Conservation (phyloP, 495 filamentous ascomycete species). For the Penicillium chermesinum region DNA sequence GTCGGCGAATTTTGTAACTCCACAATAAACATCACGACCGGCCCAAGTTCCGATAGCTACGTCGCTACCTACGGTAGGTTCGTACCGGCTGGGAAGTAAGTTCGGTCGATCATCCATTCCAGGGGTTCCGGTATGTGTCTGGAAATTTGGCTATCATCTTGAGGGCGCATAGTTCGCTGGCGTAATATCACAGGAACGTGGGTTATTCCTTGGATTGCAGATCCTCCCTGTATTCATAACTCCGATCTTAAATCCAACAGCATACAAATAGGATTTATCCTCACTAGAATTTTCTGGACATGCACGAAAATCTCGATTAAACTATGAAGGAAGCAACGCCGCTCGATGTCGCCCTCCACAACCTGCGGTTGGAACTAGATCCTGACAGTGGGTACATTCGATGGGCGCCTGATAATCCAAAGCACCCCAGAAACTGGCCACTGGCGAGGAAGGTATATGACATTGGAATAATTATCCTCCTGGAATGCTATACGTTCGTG, state of each 20-base stretch:
- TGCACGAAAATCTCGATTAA: neutral
- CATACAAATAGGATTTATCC: neutral
- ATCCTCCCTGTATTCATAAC: neutral
- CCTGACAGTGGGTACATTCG: slow-evolving; percentile 7
- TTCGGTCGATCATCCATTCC: neutral
- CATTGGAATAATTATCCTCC: slow-evolving; percentile 9
- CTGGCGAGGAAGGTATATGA: slow-evolving; percentile 8
- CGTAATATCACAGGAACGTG: neutral
- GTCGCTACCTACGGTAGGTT: too few relatives aligned
- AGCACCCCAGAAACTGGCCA: slow-evolving; percentile 12
- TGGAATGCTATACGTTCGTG: slow-evolving; percentile 10
- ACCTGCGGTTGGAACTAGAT: slow-evolving; percentile 1
- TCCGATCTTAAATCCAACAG: neutral
- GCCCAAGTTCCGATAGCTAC: too few relatives aligned
- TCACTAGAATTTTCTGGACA: neutral
- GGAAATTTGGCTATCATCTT: neutral
- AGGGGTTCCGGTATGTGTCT: neutral
- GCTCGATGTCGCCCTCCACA: neutral
- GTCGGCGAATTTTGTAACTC: too few relatives aligned
- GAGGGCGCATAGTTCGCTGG: neutral
- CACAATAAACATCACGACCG: too few relatives aligned
- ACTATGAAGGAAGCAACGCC: neutral
- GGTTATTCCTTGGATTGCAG: neutral
- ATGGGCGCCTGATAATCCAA: slow-evolving; percentile 8
- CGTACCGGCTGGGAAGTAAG: neutral